Evolutionary conservation across 2,329 filamentous ascomycete species (phyloP), one percentile per base, ranked within the genome.

Genomic region (Zymoseptoria brevis): DNA sequence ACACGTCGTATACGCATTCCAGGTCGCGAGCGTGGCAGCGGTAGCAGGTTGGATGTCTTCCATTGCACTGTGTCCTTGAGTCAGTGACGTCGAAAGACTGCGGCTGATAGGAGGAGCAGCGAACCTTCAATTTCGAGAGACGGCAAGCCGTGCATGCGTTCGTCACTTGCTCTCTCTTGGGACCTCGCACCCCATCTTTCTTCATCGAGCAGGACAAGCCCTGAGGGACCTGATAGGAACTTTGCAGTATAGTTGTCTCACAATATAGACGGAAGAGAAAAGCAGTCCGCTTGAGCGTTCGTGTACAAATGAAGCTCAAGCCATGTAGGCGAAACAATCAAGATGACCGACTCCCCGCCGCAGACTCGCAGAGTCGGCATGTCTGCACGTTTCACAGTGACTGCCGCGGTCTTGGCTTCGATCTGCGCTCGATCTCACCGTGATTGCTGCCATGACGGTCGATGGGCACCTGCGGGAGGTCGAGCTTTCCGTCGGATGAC

Each of bases 1-100:
- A 54, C 8, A 68, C 64, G 54, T 68, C 66, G 56, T 66, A 66
- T 8, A 56, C 35, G 56, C 65, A 66, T 19, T 54, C 50, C 8
- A 60, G 58, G 26, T 26, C 48, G 21, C 59, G 59, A 13, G 55
- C 13, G 16, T 16, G 19, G 56, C 61, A 63, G 41, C 63, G 59
- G 8, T 52, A 41, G 55, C 65, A 67, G 35, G 50, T 57, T 5
- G 65, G 65, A 49, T 64, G 65, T 19, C 59, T 57, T 26, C 65
- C 65, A 52, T 60, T 59, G 49, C 64, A 62, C 60, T 64, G 35
- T 24, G 41, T 35, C 21, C 51, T 9, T 19, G 11, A n/a, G 22
- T 53, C 22, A 53, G 51, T 29, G 26, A 8, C 26, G 8, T 8
- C 26, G 26, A 29, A 29, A 29, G 26, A 29, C 26, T 29, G 26